These are phyloP conservation scores for Mortierella sp. DNA, from an alignment of 371 early-diverging fungal genomes.

Conservation along the genomic window DNA sequence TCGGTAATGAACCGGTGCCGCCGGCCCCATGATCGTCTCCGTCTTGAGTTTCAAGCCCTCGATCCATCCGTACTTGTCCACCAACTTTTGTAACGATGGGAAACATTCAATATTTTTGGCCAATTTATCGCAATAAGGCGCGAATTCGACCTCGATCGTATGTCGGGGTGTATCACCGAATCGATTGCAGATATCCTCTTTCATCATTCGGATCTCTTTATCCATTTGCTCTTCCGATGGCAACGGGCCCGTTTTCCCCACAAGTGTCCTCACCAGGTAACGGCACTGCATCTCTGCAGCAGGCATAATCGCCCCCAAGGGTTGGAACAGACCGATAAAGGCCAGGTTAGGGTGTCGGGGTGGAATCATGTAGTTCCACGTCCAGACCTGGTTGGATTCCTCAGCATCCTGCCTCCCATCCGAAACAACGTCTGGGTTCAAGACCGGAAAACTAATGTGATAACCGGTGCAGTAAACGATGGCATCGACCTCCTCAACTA, in stretches of 20 bases:
- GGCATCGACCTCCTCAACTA: slow-evolving; percentile 61
- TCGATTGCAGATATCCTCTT: slow-evolving; percentile 18
- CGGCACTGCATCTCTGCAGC: slow-evolving; percentile 61
- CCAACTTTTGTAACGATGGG: slow-evolving; percentile 50
- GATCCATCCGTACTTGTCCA: slow-evolving; percentile 30
- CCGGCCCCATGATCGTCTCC: slow-evolving; percentile 58
- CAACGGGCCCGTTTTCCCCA: slow-evolving; percentile 35
- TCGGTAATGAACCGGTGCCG: slow-evolving; percentile 55
- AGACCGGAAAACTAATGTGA: slow-evolving; percentile 59
- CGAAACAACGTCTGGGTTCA: slow-evolving; percentile 58
- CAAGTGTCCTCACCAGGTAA: slow-evolving; percentile 54
- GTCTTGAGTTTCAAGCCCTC: slow-evolving; percentile 37
- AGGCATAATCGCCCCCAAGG: slow-evolving; percentile 60
- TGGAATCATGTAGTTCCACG: slow-evolving; percentile 58
- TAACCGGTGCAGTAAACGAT: slow-evolving; percentile 79
- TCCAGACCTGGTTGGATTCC: slow-evolving; percentile 54
- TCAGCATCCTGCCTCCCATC: slow-evolving; percentile 50
- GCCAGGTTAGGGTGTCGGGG: slow-evolving; percentile 59
- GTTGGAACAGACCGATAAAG: slow-evolving; percentile 62
- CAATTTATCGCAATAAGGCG: slow-evolving; percentile 56
- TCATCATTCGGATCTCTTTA: slow-evolving; percentile 37
- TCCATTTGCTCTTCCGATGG: slow-evolving; percentile 56
- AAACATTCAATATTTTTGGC: slow-evolving; percentile 56
- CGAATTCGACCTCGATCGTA: slow-evolving; percentile 59
- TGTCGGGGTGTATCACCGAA: slow-evolving; percentile 55